Base-by-base conservation (phyloP, 2,329 filamentous ascomycete genomes). In the Cladosporium sp. region DNA sequence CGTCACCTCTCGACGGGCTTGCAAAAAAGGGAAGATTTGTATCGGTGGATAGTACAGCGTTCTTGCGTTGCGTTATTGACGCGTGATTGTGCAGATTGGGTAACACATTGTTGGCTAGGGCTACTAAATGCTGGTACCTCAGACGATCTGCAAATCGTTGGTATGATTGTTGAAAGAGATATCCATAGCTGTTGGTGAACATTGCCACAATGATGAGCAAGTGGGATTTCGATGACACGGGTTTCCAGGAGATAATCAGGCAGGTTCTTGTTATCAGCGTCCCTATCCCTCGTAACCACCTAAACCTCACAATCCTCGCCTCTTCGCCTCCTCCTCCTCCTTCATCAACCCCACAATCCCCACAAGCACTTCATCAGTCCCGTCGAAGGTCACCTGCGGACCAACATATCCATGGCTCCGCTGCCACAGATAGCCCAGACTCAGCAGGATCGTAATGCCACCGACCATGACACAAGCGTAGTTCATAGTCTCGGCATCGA, bases 391-490 rank as follows among this genome's bases (percentile, higher is more conserved):
- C 10, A 62, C 62, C 18, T 61, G 57, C 3, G 71, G 71, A 1
- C 72, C 72, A 11, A 63, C 59, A 60, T 74, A 74, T 7, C 70
- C 71, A 46, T 63, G 60, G 9, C 58, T 63, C 34, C 65, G 58
- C 50, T 72, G 72, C 58, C 63, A 70, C 3, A 66, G 41, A 57
- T 69, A 78, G 74, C 76, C 79, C 1, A 69, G 56, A 1, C 65
- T 69, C 1, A 80, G 69, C 37, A 81, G 70, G 9, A 78, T 67
- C 0, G 75, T 77, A 55, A 79, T 65, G 1, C 76, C 78, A 10
- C 76, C 77, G 1, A 74, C 76, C 57, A 81, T 75, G 42, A 80
- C 60, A 58, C 70, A 75, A 10, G 73, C 70, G 60, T 80, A 81
- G 58, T 81, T 81, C 78, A 81, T 81, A 3, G 66, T 70, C 32